A percentile compares a stretch with the other conserved stretches of the same genome.
Conservation (phyloP, 257 asterid genomes). For the Rubia yunnanensis region DNA sequence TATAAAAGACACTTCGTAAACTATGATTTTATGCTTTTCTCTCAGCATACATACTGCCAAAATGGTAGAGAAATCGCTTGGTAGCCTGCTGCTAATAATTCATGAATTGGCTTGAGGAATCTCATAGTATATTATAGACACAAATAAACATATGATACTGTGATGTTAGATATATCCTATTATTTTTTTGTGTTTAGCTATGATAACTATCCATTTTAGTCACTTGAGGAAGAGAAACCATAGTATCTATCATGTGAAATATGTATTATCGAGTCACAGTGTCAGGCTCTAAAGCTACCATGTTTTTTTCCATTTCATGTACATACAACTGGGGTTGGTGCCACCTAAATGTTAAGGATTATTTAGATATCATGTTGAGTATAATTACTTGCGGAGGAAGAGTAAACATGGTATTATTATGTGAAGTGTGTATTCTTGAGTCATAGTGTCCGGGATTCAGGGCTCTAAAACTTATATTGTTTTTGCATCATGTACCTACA, state of each 20-base stretch:
- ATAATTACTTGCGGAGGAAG: neutral
- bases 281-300: neutral
- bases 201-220: neutral
- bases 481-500: neutral
- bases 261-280: neutral
- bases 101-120: neutral
- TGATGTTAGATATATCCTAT: neutral
- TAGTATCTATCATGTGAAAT: neutral
- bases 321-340: neutral
- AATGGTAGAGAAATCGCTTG: neutral
- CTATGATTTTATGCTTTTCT: conserved; percentile 7
- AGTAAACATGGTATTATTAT: neutral
- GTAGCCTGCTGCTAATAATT: neutral
- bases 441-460: neutral
- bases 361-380: neutral
- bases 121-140: neutral
- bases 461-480: neutral
- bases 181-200: neutral
- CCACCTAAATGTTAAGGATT: neutral
- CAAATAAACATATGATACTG: neutral
- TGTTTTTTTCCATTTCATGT: neutral
- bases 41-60: neutral
- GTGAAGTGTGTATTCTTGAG: neutral
- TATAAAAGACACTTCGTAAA: neutral
- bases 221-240: neutral